Evolutionary conservation across 176 grass and related monocot species (phyloP), one percentile per base, ranked within the genome.

Genomic region (Oryza meridionalis): DNA sequence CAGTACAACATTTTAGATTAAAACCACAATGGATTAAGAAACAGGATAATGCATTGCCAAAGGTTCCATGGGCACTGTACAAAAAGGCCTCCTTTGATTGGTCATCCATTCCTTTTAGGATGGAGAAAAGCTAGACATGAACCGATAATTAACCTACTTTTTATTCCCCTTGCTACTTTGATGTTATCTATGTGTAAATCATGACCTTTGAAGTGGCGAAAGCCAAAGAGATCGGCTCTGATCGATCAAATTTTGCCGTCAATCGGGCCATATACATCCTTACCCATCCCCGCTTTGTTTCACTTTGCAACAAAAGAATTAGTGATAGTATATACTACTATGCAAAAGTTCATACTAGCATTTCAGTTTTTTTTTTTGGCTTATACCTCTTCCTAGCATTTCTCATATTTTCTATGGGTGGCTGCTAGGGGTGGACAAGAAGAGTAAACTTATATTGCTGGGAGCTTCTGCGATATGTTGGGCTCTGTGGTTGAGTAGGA

Each of bases 121-220:
- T 59, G 33, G 83, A 43, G 11, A 86, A 86, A 86, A 82, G 83
- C 73, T 43, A 21, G 70, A 82, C 88, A 78, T 47, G 61, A 86
- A 86, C 74, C 51, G 37, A 74, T 83, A 47, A 83, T 69, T 67
- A 86, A 69, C 61, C n/a, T 0, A 13, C 83, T 68, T 86, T 37
- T 1, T 1, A 73, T 2, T 40, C 8, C 0, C 59, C 13, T 83
- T 73, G 16, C 74, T 62, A 67, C 88, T 90, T 90, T 90, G 79
- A 68, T 69, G 51, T 58, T 73, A 82, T 90, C 78, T 67, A 78
- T 79, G 79, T 90, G 88, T 86, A 90, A 90, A 90, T 86, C 74
- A 43, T 9, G 84, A 31, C 61, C 84, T 86, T 75, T 86, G 58
- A 79, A 86, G 79, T 77, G 74, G 79, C 88, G 32, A 90, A 90